Evolutionary conservation across 805 yeast species (phyloP), one percentile per base, ranked within the genome.

Genomic region (Kazachstania psychrophila): DNA sequence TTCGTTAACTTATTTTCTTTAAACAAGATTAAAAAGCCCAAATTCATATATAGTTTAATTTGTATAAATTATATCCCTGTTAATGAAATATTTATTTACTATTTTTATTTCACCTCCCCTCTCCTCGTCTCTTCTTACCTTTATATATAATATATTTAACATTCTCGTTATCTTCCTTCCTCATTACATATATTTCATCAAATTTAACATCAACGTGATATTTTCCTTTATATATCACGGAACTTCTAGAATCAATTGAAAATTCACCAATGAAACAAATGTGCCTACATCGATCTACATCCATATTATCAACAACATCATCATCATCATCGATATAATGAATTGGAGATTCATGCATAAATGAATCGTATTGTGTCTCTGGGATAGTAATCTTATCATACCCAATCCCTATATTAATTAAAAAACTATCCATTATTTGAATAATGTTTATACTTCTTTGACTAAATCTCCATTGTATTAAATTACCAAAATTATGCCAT

Each of bases 181-280:
- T 42, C 31, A 56, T 33, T 14, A 58, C 44, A 33, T 49, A 52
- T n/a, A 58, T 50, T 35, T 52, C 54, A 22, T 50, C 46, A 29
- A 58, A 34, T 28, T 48, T 51, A 19, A 52, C 51, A 37, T 57
- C 58, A 14, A 55, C 50, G 33, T 57, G 60, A 35, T 46, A 57
- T 25, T 51, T 49, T 8, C 61, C 63, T 30, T 47, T 52, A 41
- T 46, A 58, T 5, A 54, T 46, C 18, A 58, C 42, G 23, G 41
- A 26, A 1, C 54, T 45, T 19, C 48, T 44, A 11, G 44, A 38
- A 20, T 44, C 44, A 17, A 58, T 25, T 15, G 44, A 40, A 32
- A 58, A 39, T 36, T 56, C 56, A 7, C 61, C 61, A 18, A 48
- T 31, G 32, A 58, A 56, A 54, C 56, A 56, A 11, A 58, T 33